Conservation (phyloP, 169 alveolate genomes). For the Plasmodium fragile region DNA sequence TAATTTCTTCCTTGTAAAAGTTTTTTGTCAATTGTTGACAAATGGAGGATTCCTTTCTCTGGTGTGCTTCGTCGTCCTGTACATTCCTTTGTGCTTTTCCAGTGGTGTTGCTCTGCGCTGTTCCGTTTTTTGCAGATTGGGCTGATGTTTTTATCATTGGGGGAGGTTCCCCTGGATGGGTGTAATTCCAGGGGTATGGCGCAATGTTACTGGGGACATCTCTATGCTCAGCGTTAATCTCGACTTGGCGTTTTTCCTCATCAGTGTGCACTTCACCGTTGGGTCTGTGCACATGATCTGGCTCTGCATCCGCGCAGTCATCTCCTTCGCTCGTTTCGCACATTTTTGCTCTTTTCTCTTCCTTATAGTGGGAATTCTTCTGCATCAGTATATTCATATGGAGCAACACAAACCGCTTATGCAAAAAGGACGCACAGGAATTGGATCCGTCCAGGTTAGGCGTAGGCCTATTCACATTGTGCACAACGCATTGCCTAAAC, state of each 20-base stretch:
- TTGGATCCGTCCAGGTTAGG: neutral
- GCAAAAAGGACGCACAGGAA: conserved; percentile 64
- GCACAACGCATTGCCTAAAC: conserved; percentile 63
- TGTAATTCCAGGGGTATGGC: neutral
- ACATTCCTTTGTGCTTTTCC: neutral
- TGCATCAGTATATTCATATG: conserved; percentile 63
- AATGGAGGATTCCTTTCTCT: neutral
- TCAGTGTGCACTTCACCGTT: neutral
- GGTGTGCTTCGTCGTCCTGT: neutral
- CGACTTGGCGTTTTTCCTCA: neutral
- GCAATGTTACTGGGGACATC: too few relatives aligned
- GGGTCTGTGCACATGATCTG: neutral
- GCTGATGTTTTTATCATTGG: neutral
- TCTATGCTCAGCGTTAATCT: neutral
- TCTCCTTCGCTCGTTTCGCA: neutral
- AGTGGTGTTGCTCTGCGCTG: neutral
- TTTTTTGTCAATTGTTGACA: conserved; percentile 9
- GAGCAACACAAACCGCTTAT: conserved; percentile 31
- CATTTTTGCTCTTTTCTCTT: neutral
- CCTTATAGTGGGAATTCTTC: neutral
- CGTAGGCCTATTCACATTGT: neutral
- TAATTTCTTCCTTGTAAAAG: conserved; percentile 57
- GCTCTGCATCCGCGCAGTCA: neutral
- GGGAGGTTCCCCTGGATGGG: neutral
- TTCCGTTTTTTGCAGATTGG: neutral